Evolutionary conservation across 1,284 basidiomycete species (phyloP), one percentile per base, ranked within the genome.

Genomic region (Cryptococcus depauperatus): DNA sequence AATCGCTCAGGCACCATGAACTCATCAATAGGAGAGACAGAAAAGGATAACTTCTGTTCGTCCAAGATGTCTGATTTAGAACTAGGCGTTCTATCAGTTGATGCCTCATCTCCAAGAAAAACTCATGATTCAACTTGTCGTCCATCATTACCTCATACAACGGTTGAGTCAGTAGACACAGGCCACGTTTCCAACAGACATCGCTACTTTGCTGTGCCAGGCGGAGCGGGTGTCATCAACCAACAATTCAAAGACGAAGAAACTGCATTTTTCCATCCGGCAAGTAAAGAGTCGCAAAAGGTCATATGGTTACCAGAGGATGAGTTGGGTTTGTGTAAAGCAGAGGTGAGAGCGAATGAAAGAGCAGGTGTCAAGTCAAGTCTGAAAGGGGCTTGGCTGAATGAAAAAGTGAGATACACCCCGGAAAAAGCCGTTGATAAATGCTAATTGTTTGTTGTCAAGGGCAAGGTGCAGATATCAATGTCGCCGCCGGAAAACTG

Each of bases 251-350:
- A 34, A 16, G 43, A 62, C 34, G 63, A 67, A 41, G 58, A 56
- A 1, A 46, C 60, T 27, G 67, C 73, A 1, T 92, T 91, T 70
- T 80, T 83, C 43, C 87, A 88, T 58, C 87, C 87, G 11, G 85
- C 85, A 10, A 74, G 79, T 13, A 79, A 81, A 41, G 76, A 81
- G 41, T 79, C 82, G 35, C 84, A 88, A 68, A 76, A 79, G 46
- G 73, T 79, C 8, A 72, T 93, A 30, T 93, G 90, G 90, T 69
- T 93, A 39, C 84, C 89, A 13, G 62, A 65, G 37, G 87, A 92
- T 58, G 64, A 74, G 34, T 72, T 83, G 4, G 85, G 84, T 0
- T 58, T 89, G 40, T 77, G 71, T 9, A 74, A 74, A 48, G 79
- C 77, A 49, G 85, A 89, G 70, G 77, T 77, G 54, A 61, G 67